phyloP scores from a whole-genome alignment of 805 yeast genomes.

The Starmerella gropengiesseri region DNA sequence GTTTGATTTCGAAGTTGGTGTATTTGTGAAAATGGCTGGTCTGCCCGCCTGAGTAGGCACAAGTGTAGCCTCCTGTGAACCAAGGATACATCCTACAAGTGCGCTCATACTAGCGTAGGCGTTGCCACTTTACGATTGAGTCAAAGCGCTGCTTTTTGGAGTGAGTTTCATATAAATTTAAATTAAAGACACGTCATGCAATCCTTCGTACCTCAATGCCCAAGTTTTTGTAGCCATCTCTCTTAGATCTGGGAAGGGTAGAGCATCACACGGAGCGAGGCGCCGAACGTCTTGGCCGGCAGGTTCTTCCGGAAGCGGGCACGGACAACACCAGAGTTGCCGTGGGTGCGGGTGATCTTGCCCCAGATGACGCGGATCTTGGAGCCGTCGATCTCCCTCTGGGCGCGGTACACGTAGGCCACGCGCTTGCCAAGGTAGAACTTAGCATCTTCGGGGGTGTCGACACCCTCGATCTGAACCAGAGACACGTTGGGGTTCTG shows the following conservation, averaged over 20 bases:
- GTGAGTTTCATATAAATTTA: slow-evolving; percentile 13
- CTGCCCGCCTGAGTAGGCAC: no score
- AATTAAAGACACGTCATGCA: slow-evolving; percentile 17
- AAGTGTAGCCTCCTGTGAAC: no score
- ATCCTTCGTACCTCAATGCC: slow-evolving; percentile 7
- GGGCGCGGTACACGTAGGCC: slow-evolving; percentile 98
- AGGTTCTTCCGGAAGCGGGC: slow-evolving; percentile 98
- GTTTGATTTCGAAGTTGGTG: no score
- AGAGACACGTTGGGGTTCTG: slow-evolving; percentile 97
- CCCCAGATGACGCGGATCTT: slow-evolving; percentile 99
- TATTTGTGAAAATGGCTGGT: no score
- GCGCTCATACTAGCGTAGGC: no score
- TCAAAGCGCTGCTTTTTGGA: slow-evolving; percentile 2
- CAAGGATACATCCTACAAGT: no score
- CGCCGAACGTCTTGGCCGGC: slow-evolving; percentile 99
- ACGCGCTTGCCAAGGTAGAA: slow-evolving; percentile 99
- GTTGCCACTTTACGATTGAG: no score
- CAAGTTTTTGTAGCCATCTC: neutral
- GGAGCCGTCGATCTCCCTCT: slow-evolving; percentile 96
- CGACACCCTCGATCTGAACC: slow-evolving; percentile 94
- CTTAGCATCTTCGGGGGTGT: slow-evolving; percentile 84
- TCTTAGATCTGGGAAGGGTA: slow-evolving; percentile 97
- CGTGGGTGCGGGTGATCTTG: slow-evolving; percentile 96
- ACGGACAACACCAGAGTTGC: slow-evolving; percentile 96
- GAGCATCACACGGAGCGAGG: slow-evolving; percentile 98